Evolutionary conservation across 2,329 filamentous ascomycete species (phyloP).

Genomic region (Xylaria arbuscula): DNA sequence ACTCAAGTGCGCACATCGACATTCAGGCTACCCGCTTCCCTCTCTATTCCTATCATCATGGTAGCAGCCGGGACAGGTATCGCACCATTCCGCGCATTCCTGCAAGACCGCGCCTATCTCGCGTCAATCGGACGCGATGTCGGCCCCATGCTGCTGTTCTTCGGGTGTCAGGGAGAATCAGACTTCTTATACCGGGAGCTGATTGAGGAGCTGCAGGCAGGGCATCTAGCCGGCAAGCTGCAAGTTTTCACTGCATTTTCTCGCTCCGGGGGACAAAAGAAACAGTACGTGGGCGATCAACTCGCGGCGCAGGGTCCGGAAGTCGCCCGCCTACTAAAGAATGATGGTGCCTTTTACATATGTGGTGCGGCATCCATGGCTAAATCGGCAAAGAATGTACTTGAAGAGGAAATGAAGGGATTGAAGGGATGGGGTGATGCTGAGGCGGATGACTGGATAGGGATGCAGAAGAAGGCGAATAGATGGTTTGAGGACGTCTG

Average conservation of each 20-base stretch:
- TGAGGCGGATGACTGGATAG: background rate
- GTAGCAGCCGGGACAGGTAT: conserved; percentile 7
- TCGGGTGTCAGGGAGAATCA: background rate
- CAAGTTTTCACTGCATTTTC: conserved; percentile 6
- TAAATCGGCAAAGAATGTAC: background rate
- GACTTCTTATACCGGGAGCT: conserved; percentile 6
- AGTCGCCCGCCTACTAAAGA: background rate
- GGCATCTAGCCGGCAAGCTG: background rate
- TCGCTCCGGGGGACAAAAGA: background rate
- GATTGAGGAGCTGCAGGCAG: background rate
- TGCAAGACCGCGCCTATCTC: conserved; percentile 5
- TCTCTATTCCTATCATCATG: background rate
- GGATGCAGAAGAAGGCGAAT: background rate
- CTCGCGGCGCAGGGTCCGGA: background rate
- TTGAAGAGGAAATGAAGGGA: background rate
- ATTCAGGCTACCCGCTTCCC: background rate
- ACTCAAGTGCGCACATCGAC: background rate
- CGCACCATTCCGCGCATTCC: conserved; percentile 5
- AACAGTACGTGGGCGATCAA: conserved; percentile 6
- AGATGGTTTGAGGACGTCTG: background rate
- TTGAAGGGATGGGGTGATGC: conserved; percentile 1
- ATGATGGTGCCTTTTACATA: conserved; percentile 6
- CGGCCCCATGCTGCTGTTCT: conserved; percentile 8
- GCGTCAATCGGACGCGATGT: background rate
- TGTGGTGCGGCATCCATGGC: conserved; percentile 3